Conservation (phyloP, 495 filamentous ascomycete species). For the Penicillium mononematosum region DNA sequence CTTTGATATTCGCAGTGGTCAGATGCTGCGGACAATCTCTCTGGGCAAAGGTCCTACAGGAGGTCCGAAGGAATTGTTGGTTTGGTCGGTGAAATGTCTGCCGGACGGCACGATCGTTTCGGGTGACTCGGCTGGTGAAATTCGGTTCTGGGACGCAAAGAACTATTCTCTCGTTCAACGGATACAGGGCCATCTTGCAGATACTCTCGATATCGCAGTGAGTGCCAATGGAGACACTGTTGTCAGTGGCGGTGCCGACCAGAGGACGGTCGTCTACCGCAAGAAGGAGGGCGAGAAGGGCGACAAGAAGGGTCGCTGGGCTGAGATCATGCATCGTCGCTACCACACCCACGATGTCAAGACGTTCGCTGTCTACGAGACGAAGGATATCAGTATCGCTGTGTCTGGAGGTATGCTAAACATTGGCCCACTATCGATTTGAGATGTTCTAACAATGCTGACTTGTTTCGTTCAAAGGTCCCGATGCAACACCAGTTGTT, state of each 20-base stretch:
- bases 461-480: constrained; percentile 51
- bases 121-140: constrained; percentile 88
- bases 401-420: constrained; percentile 79
- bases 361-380: constrained; percentile 87
- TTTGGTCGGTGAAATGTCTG: constrained; percentile 89
- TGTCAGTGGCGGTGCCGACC: constrained; percentile 89
- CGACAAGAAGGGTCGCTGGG: constrained; percentile 67
- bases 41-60: constrained; percentile 72
- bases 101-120: constrained; percentile 87
- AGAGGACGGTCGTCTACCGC: constrained; percentile 77
- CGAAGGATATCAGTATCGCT: constrained; percentile 75
- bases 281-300: constrained; percentile 52
- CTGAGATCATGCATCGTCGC: constrained; percentile 74
- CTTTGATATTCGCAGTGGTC: constrained; percentile 79
- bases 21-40: constrained; percentile 74
- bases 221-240: constrained; percentile 79
- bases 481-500: constrained; percentile 79
- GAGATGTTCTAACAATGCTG: constrained; percentile 33
- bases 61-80: constrained; percentile 79
- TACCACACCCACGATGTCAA: constrained; percentile 94
- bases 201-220: constrained; percentile 79
- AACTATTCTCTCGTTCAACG: constrained; percentile 84
- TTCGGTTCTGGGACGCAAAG: constrained; percentile 91
- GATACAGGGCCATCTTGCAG: constrained; percentile 81
- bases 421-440: neutral